Percentiles rank a stretch among this genome's conserved stretches.
Evolutionary conservation across 2,329 filamentous ascomycete species (phyloP).

Genomic region (Ophiostoma fasciatum): DNA sequence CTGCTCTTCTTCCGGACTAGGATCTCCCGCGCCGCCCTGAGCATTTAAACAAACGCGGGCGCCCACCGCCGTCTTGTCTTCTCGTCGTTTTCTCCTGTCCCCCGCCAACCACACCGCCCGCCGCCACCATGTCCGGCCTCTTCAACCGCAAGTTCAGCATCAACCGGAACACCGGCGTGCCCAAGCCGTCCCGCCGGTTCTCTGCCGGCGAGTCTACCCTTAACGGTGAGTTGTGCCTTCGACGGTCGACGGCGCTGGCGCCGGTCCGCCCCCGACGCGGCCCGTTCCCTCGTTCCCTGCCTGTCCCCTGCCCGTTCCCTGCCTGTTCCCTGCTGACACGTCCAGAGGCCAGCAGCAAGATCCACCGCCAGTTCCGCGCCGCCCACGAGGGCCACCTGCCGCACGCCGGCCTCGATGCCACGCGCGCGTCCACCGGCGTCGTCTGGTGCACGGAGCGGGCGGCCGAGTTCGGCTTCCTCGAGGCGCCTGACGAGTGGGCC

Average conservation of each 20-base stretch:
- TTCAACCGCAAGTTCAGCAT: conserved; percentile 50
- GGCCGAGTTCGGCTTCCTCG: conserved; percentile 73
- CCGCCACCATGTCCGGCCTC: conserved; percentile 25
- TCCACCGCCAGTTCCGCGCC: conserved; percentile 77
- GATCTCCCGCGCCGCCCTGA: no score
- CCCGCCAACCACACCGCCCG: neutral
- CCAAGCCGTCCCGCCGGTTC: conserved; percentile 40
- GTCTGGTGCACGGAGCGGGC: conserved; percentile 87
- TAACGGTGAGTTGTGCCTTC: no score
- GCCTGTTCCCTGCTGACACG: no score
- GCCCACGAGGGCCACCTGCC: conserved; percentile 84
- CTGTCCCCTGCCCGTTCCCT: neutral
- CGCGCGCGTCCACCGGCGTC: conserved; percentile 79
- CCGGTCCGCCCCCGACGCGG: no score
- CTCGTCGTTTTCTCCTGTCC: neutral
- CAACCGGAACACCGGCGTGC: conserved; percentile 49
- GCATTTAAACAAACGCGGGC: no score
- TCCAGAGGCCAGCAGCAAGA: conserved; percentile 64
- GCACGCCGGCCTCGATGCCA: conserved; percentile 81
- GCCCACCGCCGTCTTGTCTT: neutral
- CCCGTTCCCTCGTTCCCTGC: neutral
- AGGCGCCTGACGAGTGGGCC: conserved; percentile 72
- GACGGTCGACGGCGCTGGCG: no score
- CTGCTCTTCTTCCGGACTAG: neutral
- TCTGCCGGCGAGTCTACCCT: conserved; percentile 44